phyloP scores from a whole-genome alignment of 1,284 basidiomycete genomes.

The Irpex sp. region DNA sequence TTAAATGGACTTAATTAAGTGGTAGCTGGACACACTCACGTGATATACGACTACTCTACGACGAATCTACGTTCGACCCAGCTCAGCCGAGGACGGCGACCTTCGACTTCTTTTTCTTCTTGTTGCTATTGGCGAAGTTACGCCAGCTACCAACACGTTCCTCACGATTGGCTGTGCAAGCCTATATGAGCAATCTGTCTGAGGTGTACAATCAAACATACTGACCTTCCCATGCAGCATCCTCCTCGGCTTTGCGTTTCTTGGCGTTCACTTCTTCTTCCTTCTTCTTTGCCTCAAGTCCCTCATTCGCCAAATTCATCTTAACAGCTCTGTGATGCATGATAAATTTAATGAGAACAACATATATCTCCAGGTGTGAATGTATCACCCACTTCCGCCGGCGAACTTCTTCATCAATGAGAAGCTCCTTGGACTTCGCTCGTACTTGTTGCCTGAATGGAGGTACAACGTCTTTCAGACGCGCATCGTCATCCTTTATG shows the following conservation, averaged over 20 bases:
- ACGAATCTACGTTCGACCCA: too few species aligned
- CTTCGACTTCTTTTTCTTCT: constrained; percentile 77
- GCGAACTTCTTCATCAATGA: constrained; percentile 80
- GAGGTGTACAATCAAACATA: constrained; percentile 27
- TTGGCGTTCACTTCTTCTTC: constrained; percentile 70
- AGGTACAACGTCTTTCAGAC: constrained; percentile 52
- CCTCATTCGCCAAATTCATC: constrained; percentile 85
- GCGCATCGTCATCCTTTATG: constrained; percentile 52
- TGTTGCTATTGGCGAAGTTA: constrained; percentile 49
- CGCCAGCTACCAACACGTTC: constrained; percentile 83
- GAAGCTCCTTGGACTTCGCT: constrained; percentile 67
- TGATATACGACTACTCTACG: not conserved
- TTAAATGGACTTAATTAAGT: not conserved
- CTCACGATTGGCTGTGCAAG: constrained; percentile 61
- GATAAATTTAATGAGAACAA: not conserved
- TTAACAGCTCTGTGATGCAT: constrained; percentile 62
- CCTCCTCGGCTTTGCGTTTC: constrained; percentile 82
- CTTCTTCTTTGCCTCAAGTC: constrained; percentile 78
- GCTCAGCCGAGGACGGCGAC: constrained; percentile 58
- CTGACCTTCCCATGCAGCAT: constrained; percentile 73
- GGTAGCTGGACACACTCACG: not conserved
- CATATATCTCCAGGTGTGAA: constrained; percentile 2
- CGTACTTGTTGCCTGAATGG: constrained; percentile 63
- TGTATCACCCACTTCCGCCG: constrained; percentile 61
- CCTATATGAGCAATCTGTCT: not conserved